Base-by-base conservation (phyloP, 2,329 filamentous ascomycete genomes). In the Teratosphaeria viscida region DNA sequence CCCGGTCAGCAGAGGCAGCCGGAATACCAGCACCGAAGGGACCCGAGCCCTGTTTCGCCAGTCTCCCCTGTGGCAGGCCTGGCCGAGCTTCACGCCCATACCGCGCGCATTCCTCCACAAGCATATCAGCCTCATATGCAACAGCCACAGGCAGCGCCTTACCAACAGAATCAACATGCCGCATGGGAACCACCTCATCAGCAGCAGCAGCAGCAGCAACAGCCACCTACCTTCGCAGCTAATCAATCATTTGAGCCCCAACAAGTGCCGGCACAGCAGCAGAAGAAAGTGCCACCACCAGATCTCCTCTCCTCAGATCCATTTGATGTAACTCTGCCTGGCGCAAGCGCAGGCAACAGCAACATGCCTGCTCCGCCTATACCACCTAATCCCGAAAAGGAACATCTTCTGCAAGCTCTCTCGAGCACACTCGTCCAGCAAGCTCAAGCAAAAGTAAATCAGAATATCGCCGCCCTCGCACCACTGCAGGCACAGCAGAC, bases 351-450 rank as follows among this genome's bases (percentile, higher is more conserved):
- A 75, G 34, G 59, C 19, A 53, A 54, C 43, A 56, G 67, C 32
- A 76, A 80, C 26, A 71, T 85, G 7, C 81, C 87, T 5, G 84
- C 90, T 0, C 92, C 94, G 0, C 92, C 92, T 0, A 90, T 96
- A 35, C 92, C 94, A 0, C 92, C 91, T 0, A 99, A 99, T 68
- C 94, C 94, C 0, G 90, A 97, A 74, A 96, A 96, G 72, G 91
- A 97, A 73, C 87, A 88, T 23, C 82, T 97, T 16, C 81, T 96
- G 2, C 82, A 82, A 57, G 88, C 91, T 53, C 82, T 97, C 34
- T 90, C 87, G 39, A 79, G 82, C 59, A 83, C 85, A 0, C 78
- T 97, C 2, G 79, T 85, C 58, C 77, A 82, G 47, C 85, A 89
- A 63, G 85, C 92, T 16, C 84, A 85, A 62, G 81, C 82, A 55